Conservation (phyloP, 208 protist species). For the Crithidia mellificae region DNA sequence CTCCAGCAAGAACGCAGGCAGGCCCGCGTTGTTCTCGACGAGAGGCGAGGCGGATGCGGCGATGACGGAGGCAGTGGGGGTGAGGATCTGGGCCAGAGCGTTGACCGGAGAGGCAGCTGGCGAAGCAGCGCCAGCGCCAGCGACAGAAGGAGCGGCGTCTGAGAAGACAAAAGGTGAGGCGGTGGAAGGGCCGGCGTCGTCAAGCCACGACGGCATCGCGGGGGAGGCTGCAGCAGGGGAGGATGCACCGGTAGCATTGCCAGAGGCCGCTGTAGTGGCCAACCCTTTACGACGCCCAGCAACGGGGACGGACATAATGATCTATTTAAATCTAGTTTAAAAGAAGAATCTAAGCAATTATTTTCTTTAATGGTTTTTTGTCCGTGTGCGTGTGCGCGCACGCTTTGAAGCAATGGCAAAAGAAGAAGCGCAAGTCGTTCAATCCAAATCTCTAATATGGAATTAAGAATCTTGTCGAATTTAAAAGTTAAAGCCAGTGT, state of each 20-base stretch:
- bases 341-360: no score
- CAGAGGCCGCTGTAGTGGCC: not conserved
- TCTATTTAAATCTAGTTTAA: not conserved
- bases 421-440: not conserved
- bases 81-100: not conserved
- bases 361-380: no score
- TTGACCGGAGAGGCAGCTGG: not conserved
- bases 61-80: not conserved
- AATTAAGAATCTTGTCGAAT: not conserved
- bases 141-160: no score
- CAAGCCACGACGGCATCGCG: slow-evolving; percentile 20
- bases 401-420: not conserved
- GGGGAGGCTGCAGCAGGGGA: not conserved
- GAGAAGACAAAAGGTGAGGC: not conserved
- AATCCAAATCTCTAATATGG: not conserved
- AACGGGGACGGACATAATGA: slow-evolving; percentile 25
- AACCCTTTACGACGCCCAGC: slow-evolving; percentile 30
- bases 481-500: no score
- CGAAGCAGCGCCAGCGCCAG: no score
- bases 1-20: slow-evolving; percentile 17
- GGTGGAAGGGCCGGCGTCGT: not conserved
- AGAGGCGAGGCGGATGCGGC: not conserved
- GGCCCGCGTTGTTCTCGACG: not conserved
- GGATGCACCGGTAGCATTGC: not conserved
- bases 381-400: no score